Evolutionary conservation across 2,329 filamentous ascomycete species (phyloP).

Genomic region (Ophiostoma quercus): DNA sequence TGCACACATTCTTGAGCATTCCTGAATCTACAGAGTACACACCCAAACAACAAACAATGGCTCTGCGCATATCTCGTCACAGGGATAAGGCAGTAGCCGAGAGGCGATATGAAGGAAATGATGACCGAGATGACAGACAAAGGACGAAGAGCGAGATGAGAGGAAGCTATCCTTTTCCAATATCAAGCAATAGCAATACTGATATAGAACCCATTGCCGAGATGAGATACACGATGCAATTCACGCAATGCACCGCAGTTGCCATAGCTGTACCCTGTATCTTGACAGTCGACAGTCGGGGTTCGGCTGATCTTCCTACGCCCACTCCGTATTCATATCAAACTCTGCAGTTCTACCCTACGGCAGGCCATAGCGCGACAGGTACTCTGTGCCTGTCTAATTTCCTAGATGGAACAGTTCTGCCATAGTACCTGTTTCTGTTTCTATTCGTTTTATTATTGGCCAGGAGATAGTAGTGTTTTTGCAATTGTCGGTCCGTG

Average conservation of each 20-base stretch:
- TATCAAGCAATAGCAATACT: neutral
- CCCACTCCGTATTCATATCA: slow-evolving; percentile 10
- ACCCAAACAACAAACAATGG: slow-evolving; percentile 8
- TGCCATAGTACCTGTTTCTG: neutral
- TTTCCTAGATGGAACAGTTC: slow-evolving; percentile 20
- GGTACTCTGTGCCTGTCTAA: slow-evolving; percentile 19
- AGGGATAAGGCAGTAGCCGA: slow-evolving; percentile 1
- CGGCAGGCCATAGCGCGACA: neutral
- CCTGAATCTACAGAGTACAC: neutral
- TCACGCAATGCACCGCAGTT: neutral
- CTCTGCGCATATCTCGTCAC: slow-evolving; percentile 4
- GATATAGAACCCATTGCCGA: neutral
- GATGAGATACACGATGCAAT: neutral
- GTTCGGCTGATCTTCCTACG: slow-evolving; percentile 12
- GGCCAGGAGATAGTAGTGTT: too few relatives aligned
- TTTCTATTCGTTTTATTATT: neutral
- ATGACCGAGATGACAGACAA: neutral
- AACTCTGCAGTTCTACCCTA: neutral
- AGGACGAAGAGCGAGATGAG: slow-evolving; percentile 14
- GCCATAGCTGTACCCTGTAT: neutral
- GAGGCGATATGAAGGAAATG: neutral
- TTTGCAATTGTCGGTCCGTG: too few relatives aligned
- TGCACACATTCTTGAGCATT: neutral
- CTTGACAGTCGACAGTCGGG: neutral
- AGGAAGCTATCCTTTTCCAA: neutral